A percentile compares a stretch with the other conserved stretches of the same genome.
Conservation (phyloP, 768 basidiomycete genomes). For the Tylopilus sp. region DNA sequence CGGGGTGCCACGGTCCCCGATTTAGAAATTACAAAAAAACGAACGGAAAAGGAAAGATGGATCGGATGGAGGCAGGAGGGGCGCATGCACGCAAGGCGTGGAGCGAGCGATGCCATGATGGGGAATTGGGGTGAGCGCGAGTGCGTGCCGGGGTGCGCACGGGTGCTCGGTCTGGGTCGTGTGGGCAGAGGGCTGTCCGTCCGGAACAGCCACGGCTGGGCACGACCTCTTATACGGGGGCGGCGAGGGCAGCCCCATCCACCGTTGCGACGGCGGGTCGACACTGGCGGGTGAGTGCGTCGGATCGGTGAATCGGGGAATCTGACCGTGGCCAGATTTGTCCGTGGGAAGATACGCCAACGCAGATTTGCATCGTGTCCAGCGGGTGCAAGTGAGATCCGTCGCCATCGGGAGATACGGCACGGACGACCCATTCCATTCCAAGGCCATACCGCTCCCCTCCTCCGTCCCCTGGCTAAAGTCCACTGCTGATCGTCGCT, state of each 20-base stretch:
- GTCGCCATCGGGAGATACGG: constrained; percentile 66
- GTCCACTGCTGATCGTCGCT: constrained; percentile 1
- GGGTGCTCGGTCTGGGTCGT: constrained; percentile 20
- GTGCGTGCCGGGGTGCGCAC: constrained; percentile 15
- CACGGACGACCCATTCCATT: constrained; percentile 36
- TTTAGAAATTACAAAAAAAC: constrained; percentile 17
- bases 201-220: constrained; percentile 22
- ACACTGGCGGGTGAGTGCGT: not conserved
- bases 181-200: constrained; percentile 22
- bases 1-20: constrained; percentile 28
- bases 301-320: constrained; percentile 31
- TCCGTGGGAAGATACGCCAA: constrained; percentile 27
- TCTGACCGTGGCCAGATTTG: constrained; percentile 20
- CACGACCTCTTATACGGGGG: constrained; percentile 19
- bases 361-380: constrained; percentile 32
- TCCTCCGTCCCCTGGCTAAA: constrained; percentile 3
- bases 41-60: constrained; percentile 11
- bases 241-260: too few species aligned
- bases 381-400: constrained; percentile 40
- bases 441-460: constrained; percentile 5
- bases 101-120: constrained; percentile 15
- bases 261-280: too few species aligned
- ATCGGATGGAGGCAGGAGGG: constrained; percentile 11
- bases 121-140: constrained; percentile 22
- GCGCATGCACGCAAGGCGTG: constrained; percentile 23